These are phyloP conservation scores for Candida peoriensis DNA, from an alignment of 805 yeast species.

Conservation along the genomic window DNA sequence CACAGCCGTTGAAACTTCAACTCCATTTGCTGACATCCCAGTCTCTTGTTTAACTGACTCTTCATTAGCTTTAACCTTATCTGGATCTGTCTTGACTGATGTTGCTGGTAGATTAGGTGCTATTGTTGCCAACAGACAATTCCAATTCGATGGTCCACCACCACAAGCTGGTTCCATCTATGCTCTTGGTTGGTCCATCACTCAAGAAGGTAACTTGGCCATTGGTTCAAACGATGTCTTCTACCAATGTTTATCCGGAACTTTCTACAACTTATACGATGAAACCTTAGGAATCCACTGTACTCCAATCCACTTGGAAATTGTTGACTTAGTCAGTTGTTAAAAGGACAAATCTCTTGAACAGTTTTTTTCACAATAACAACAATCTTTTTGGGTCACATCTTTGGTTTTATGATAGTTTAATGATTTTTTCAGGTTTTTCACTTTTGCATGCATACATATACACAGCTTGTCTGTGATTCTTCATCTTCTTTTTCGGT, in stretches of 20 bases:
- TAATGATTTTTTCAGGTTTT: conserved; percentile 2
- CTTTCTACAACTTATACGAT: conserved; percentile 75
- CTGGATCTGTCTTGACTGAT: conserved; percentile 49
- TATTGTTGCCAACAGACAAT: conserved; percentile 78
- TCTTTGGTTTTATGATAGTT: conserved; percentile 1
- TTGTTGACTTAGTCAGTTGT: conserved; percentile 56
- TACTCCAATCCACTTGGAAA: conserved; percentile 52
- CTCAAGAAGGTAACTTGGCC: conserved; percentile 55
- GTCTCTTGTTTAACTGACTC: conserved; percentile 41
- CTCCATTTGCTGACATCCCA: conserved; percentile 21
- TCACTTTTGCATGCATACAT: neutral
- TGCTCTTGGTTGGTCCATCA: conserved; percentile 62
- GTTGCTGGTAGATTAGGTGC: conserved; percentile 66
- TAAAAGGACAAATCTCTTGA: conserved; percentile 19
- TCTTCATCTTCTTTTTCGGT: too few relatives aligned
- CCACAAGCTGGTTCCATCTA: conserved; percentile 75
- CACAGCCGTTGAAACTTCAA: conserved; percentile 18
- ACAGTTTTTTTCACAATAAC: conserved; percentile 3
- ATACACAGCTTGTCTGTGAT: too few relatives aligned
- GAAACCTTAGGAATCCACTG: conserved; percentile 58
- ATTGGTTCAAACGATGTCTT: conserved; percentile 56
- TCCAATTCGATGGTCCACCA: conserved; percentile 84
- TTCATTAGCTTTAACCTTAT: conserved; percentile 53
- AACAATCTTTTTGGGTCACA: neutral
- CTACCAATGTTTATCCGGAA: conserved; percentile 73